Evolutionary conservation across 2,329 filamentous ascomycete genomes (phyloP).

Genomic region (Colletotrichum zoysiae): DNA sequence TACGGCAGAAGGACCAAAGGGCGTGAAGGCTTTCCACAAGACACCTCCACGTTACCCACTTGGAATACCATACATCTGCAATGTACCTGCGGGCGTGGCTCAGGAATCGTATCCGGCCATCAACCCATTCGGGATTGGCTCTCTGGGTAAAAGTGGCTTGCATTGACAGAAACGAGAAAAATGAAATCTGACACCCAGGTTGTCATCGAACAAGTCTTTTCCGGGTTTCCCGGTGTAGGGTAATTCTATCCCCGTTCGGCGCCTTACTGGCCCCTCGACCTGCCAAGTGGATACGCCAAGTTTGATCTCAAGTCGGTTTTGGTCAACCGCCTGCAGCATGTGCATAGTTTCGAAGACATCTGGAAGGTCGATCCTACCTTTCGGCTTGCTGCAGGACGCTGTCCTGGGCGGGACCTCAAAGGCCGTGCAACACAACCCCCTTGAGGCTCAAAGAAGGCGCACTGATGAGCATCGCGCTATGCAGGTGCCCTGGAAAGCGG

Average conservation of each 20-base stretch:
- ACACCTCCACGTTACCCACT: conserved; percentile 10
- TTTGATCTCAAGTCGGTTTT: conserved; percentile 1
- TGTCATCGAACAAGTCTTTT: conserved; percentile 13
- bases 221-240: conserved; percentile 26
- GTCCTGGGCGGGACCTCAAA: conserved; percentile 18
- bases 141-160: conserved; percentile 32
- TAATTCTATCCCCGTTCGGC: conserved; percentile 15
- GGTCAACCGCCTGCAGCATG: not conserved
- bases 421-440: conserved; percentile 28
- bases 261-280: conserved; percentile 25
- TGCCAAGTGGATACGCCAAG: conserved; percentile 32
- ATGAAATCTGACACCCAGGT: conserved; percentile 30
- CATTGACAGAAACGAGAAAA: conserved; percentile 13
- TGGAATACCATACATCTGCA: conserved; percentile 18
- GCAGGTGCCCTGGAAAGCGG: conserved; percentile 38
- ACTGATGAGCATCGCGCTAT: conserved; percentile 27
- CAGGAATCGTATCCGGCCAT: conserved; percentile 7
- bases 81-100: conserved; percentile 20
- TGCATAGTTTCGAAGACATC: not conserved
- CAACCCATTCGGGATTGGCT: conserved; percentile 21
- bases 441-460: conserved; percentile 38
- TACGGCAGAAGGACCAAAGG: conserved; percentile 11
- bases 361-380: conserved; percentile 12
- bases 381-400: conserved; percentile 26
- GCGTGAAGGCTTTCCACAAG: conserved; percentile 7